phyloP scores from a whole-genome alignment of 345 rosid genomes.

The Melaleuca quinquenervia region DNA sequence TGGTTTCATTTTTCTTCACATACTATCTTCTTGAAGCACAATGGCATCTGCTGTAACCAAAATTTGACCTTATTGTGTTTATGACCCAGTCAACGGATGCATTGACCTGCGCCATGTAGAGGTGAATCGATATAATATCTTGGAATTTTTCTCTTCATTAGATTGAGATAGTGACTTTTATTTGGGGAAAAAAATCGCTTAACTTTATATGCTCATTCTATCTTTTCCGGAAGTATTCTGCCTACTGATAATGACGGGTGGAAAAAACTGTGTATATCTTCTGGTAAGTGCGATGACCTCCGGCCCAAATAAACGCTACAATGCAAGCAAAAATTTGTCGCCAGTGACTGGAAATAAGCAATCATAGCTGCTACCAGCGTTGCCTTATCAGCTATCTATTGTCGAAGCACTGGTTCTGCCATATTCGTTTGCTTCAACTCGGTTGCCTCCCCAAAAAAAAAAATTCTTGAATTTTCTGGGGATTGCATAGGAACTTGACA shows the following conservation, averaged over 20 bases:
- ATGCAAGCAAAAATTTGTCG: not conserved
- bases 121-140: not conserved
- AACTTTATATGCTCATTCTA: not conserved
- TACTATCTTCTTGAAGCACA: not conserved
- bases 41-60: not conserved
- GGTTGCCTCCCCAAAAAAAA: not conserved
- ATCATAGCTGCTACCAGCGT: not conserved
- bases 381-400: not conserved
- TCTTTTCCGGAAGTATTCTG: not conserved
- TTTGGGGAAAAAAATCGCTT: rapidly evolving
- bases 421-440: not conserved
- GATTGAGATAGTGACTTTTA: not conserved
- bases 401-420: not conserved
- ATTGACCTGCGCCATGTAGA: not conserved
- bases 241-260: not conserved
- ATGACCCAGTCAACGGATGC: not conserved
- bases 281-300: not conserved
- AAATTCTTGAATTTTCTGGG: not conserved
- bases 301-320: not conserved
- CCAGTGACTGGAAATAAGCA: not conserved
- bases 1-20: not conserved
- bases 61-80: not conserved
- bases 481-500: not conserved
- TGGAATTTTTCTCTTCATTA: not conserved
- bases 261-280: not conserved